Evolutionary conservation across 345 rosid species (phyloP).

Genomic region (Pugionium dolabratum): DNA sequence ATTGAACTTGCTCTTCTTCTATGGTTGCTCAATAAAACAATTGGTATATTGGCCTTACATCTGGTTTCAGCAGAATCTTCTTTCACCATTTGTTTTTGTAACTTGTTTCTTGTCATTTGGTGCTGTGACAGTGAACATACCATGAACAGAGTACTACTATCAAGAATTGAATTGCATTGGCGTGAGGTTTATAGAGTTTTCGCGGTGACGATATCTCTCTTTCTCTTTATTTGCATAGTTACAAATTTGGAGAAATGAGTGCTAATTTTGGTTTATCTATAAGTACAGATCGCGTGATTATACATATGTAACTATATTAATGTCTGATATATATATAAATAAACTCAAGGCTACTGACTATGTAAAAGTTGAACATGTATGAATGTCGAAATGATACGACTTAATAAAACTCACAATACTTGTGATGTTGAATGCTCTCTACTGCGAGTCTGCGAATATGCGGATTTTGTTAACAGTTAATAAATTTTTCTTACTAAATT

Average conservation of each 20-base stretch:
- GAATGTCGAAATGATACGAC: no score
- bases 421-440: no score
- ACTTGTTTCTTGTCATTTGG: conserved; percentile 22
- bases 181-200: conserved; percentile 24
- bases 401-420: no score
- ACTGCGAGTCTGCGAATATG: no score
- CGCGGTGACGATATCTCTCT: conserved; percentile 3
- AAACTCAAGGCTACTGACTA: background rate
- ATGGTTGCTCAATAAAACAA: conserved; percentile 90
- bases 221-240: conserved; percentile 10
- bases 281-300: conserved; percentile 2
- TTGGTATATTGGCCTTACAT: conserved; percentile 47
- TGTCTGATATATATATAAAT: conserved; percentile 1
- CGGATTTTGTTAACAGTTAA: no score
- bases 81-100: background rate
- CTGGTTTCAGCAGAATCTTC: background rate
- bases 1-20: conserved; percentile 76
- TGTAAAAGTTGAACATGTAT: no score
- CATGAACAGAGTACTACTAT: conserved; percentile 19
- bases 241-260: conserved; percentile 7
- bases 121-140: conserved; percentile 37
- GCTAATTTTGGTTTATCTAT: conserved; percentile 26
- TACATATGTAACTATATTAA: background rate
- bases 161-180: conserved; percentile 12
- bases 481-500: no score